Percentiles rank a stretch among this genome's conserved stretches.
phyloP scores from a whole-genome alignment of 768 basidiomycete genomes.

The Rickenella mellea region DNA sequence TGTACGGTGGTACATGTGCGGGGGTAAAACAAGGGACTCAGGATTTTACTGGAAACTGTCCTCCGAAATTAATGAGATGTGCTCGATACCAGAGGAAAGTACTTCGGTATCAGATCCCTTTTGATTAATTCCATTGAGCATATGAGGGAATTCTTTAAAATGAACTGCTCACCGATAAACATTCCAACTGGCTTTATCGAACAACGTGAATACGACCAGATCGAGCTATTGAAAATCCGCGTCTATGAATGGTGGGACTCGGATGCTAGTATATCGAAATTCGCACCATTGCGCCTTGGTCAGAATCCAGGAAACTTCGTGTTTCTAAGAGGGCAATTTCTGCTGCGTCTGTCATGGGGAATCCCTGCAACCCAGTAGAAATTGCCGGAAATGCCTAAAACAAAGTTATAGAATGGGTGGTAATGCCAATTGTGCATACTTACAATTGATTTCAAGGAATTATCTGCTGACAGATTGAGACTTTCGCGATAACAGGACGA shows the following conservation, averaged over 20 bases:
- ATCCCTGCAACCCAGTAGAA: slow-evolving; percentile 72
- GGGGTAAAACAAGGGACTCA: no score
- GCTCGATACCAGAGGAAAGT: no score
- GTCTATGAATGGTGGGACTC: not conserved
- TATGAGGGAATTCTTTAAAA: not conserved
- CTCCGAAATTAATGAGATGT: no score
- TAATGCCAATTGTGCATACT: not conserved
- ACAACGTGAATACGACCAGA: not conserved
- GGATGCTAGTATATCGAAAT: not conserved
- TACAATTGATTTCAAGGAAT: slow-evolving; percentile 57
- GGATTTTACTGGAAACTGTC: no score
- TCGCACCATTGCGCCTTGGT: slow-evolving; percentile 27
- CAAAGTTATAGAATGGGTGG: not conserved
- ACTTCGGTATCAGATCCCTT: not conserved
- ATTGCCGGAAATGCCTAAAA: slow-evolving; percentile 70
- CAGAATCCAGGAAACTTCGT: slow-evolving; percentile 47
- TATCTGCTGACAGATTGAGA: slow-evolving; percentile 49
- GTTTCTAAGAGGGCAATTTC: slow-evolving; percentile 54
- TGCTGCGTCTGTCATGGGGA: slow-evolving; percentile 67
- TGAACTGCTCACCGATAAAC: not conserved
- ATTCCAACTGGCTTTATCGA: not conserved
- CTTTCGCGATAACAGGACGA: slow-evolving; percentile 62
- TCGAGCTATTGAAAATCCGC: not conserved
- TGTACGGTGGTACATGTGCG: no score
- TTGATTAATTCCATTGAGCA: not conserved